phyloP scores from a whole-genome alignment of 116 monocot genomes.

The Dioscorea cayenensis region DNA sequence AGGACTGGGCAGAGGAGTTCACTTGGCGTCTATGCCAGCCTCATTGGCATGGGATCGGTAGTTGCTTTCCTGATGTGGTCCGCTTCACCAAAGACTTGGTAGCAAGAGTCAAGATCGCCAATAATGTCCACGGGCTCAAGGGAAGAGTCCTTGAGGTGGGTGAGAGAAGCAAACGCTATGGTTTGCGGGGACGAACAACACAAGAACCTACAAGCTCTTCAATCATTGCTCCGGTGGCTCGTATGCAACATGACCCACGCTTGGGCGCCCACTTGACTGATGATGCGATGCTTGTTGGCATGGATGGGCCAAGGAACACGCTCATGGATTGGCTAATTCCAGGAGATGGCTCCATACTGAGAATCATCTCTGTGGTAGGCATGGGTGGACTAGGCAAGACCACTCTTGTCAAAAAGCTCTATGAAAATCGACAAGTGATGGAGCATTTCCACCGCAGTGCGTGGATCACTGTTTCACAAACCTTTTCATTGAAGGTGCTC shows the following conservation, averaged over 20 bases:
- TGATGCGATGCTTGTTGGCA: background rate
- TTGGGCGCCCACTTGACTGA: background rate
- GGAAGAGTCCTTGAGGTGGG: background rate
- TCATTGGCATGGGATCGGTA: background rate
- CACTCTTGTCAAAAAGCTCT: background rate
- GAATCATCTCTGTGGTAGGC: background rate
- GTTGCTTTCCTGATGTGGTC: background rate
- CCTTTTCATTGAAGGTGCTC: background rate
- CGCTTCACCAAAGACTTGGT: background rate
- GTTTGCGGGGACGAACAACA: background rate
- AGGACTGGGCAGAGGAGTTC: background rate
- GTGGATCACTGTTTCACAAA: background rate
- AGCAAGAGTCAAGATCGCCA: background rate
- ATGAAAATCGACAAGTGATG: background rate
- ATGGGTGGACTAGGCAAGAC: background rate
- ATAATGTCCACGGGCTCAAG: background rate
- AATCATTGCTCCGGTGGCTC: no score
- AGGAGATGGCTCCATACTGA: background rate
- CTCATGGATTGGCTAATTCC: background rate
- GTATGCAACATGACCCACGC: background rate
- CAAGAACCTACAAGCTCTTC: background rate
- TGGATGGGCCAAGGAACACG: background rate
- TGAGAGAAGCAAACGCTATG: background rate
- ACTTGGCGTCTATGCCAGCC: background rate
- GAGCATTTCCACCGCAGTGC: background rate